These are phyloP conservation scores for Curvularia verruculosa DNA, from an alignment of 2,329 filamentous ascomycete species.

Conservation along the genomic window DNA sequence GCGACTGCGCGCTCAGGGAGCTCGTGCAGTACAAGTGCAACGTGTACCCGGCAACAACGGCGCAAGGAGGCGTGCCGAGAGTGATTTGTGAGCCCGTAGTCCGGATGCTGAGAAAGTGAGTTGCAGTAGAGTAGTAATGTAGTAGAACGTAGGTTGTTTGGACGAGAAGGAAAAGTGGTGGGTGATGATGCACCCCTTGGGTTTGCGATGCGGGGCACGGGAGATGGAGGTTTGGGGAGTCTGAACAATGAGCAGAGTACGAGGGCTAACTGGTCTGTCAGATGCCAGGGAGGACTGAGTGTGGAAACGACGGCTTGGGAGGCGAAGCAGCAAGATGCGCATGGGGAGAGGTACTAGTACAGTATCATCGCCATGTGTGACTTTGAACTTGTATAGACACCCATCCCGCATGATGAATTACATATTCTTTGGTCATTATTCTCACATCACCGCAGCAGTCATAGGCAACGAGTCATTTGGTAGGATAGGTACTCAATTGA, in stretches of 20 bases:
- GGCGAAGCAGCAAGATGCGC: slow-evolving; percentile 27
- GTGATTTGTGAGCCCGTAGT: slow-evolving; percentile 64
- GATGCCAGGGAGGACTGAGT: slow-evolving; percentile 61
- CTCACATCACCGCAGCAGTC: too few relatives aligned
- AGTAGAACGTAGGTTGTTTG: slow-evolving; percentile 31
- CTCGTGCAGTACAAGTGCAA: slow-evolving; percentile 69
- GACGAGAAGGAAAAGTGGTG: too few relatives aligned
- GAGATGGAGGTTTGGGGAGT: slow-evolving; percentile 14
- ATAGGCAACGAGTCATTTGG: not conserved
- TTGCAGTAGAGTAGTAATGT: too few relatives aligned
- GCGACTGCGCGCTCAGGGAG: slow-evolving; percentile 63
- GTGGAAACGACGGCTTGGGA: slow-evolving; percentile 70
- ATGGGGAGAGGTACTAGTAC: not conserved
- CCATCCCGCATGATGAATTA: not conserved
- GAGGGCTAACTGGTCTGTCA: slow-evolving; percentile 28
- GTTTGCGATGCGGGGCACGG: slow-evolving; percentile 3
- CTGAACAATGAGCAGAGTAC: not conserved
- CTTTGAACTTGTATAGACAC: not conserved
- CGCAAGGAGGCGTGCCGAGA: slow-evolving; percentile 48
- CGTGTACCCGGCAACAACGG: slow-evolving; percentile 47
- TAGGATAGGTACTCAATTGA: slow-evolving; percentile 9
- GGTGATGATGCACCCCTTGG: too few relatives aligned
- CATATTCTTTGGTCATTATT: not conserved
- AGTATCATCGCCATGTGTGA: not conserved
- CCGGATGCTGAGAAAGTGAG: slow-evolving; percentile 64